phyloP scores from a whole-genome alignment of 352 stramenopile species.

The Pythium folliculosum region DNA sequence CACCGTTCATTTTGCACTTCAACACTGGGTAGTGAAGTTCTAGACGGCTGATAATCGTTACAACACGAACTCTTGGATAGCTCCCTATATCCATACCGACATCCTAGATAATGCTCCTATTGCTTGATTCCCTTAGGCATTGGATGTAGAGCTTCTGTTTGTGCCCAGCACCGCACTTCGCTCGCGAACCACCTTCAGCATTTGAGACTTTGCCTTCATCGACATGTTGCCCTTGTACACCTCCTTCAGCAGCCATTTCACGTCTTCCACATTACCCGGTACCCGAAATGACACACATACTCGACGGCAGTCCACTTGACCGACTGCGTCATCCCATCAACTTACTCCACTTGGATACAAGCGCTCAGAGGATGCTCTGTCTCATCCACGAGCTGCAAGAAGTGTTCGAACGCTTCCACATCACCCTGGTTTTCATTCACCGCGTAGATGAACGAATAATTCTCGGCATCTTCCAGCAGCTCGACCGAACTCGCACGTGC shows the following conservation, averaged over 20 bases:
- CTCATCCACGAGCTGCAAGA: conserved; percentile 10
- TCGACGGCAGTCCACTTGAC: neutral
- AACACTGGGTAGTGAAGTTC: too few relatives aligned
- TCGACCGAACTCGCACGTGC: neutral
- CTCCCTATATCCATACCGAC: too few relatives aligned
- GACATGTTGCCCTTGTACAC: neutral
- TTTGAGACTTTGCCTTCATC: neutral
- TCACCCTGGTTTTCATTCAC: conserved; percentile 2
- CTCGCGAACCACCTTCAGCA: conserved; percentile 3
- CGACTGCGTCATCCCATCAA: neutral
- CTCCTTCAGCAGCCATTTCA: conserved; percentile 14
- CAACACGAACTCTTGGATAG: too few relatives aligned
- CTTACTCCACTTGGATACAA: neutral
- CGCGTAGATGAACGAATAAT: conserved; percentile 5
- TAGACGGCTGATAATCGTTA: too few relatives aligned
- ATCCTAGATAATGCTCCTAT: too few relatives aligned
- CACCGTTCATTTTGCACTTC: too few relatives aligned
- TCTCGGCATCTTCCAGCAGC: neutral
- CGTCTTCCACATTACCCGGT: conserved; percentile 11
- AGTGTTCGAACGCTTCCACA: neutral
- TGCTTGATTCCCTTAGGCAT: too few relatives aligned
- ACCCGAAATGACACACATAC: conserved; percentile 6
- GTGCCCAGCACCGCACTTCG: neutral
- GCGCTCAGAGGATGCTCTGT: conserved; percentile 13
- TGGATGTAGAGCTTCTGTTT: too few relatives aligned